Evolutionary conservation across 1,139 yeast genomes (phyloP).

Genomic region (Candida dubliniensis): DNA sequence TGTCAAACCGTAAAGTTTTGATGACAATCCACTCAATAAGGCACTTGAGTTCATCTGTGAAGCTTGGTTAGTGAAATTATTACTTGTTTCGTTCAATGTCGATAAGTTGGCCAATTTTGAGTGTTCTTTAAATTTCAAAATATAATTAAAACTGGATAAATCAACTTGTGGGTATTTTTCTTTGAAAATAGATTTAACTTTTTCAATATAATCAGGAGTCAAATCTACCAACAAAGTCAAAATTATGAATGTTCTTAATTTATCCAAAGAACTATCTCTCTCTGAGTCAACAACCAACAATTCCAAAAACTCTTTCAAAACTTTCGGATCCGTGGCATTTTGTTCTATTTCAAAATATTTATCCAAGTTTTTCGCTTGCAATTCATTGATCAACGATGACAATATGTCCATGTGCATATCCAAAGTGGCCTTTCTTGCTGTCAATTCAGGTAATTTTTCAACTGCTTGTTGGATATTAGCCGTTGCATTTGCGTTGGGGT

Average conservation of each 20-base stretch:
- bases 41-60: conserved; percentile 48
- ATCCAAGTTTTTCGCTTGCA: conserved; percentile 83
- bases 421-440: conserved; percentile 81
- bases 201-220: conserved; percentile 58
- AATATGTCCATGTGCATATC: conserved; percentile 98
- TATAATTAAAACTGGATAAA: conserved; percentile 63
- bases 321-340: conserved; percentile 59
- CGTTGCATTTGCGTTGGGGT: conserved; percentile 63
- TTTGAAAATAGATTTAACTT: conserved; percentile 63
- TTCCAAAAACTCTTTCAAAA: conserved; percentile 59
- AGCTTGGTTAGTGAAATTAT: conserved; percentile 17
- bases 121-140: conserved; percentile 78
- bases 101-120: conserved; percentile 61
- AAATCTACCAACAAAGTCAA: conserved; percentile 60
- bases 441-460: conserved; percentile 86
- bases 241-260: conserved; percentile 82
- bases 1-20: conserved; percentile 76
- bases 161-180: conserved; percentile 59
- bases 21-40: conserved; percentile 73
- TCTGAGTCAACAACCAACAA: conserved; percentile 51
- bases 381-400: conserved; percentile 76
- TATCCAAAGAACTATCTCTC: conserved; percentile 66
- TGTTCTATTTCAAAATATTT: conserved; percentile 94
- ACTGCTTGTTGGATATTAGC: conserved; percentile 84
- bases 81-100: conserved; percentile 17